Base-by-base conservation (phyloP, 345 rosid species). In the Firmiana major region DNA sequence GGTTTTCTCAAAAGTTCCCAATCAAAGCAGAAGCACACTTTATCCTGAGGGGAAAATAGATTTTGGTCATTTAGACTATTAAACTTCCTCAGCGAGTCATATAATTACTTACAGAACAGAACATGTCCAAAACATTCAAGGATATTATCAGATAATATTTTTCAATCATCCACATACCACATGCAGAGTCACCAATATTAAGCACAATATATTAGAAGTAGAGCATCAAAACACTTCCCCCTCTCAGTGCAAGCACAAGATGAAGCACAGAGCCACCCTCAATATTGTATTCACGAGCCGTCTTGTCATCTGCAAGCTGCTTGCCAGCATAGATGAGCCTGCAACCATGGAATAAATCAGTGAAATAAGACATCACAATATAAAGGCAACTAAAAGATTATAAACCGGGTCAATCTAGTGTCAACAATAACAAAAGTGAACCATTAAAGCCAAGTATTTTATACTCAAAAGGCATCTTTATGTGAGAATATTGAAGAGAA, bases 261-360 rank as follows among this genome's bases (percentile, higher is more conserved):
- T 96, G 98, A 73, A 96, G 99, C 78, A 96, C 99, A 15, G 99
- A 93, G 46, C 98, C 99, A 60, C 99, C 99, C 76, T 93, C 98
- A 13, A 96, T 91, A 74, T 93, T 92, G 88, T 92, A 96, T 79
- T 93, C 97, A 19, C 85, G 83, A 48, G 99, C 98, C 1, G 98
- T 93, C 74, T 92, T 96, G 84, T 96, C 99, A 83, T 96, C 99
- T 4, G 86, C 99, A 42, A 96, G 97, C 90, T 96, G 97, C 86
- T 92, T 96, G 1, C 99, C 98, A 0, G 94, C 97, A 71, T 93
- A 95, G 76, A 93, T 95, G n/a, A 95, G 93, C 90, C 92, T 90
- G 89, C 68, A 63, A 51, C 22, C 67, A 63, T 2, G 60, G 28
- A 13, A 11, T 34, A 24, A 2, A 36, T 36, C 11, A 10, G 2